Base-by-base conservation (phyloP, 805 yeast species). In the Lipomyces yamadae region DNA sequence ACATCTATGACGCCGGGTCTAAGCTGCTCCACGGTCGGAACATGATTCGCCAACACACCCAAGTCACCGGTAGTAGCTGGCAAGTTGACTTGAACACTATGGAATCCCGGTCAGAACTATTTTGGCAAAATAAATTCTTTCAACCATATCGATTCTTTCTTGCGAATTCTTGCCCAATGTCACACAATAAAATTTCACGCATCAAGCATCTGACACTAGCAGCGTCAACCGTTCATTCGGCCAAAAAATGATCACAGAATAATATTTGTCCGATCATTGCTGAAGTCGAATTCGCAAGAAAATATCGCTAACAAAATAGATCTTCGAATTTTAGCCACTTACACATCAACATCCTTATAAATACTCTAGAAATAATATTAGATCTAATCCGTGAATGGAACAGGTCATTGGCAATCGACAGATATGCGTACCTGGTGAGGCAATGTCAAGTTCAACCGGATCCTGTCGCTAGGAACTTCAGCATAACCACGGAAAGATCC, bases 31-130 rank as follows among this genome's bases (percentile, higher is more conserved):
- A 94, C 92, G 76, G 90, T 87, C 76, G 99, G 98, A 77, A 95
- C 97, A 87, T 95, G 99, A 84, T 91, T 89, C 75, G 98, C 97
- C 78, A 95, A 84, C 73, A 95, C 86, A 91, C 99, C 99, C 81
- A 94, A 86, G 78, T 91, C 96, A 80, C 99, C 99, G 73, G 95
- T 88, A 76, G 89, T 85, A 72, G 97, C 96, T 77, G 99, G 99
- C 74, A 95, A 84, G 83, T 95, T 95, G 74, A 95, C 98, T 85
- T 95, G 92, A 77, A 82, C 76, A 71, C 84, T 80, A 68, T 42
- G 29, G 32, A 15, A n/a, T n/a, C 5, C 48, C 8, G 7, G n/a
- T 42, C 24, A 54, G 15, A 33, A 11, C 57, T 29, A 58, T 29
- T 62, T 24, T 24, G 24, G 24, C 24, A 18, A 24, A 52, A n/a